Conservation (phyloP, 2,329 filamentous ascomycete genomes). For the Eutypa lata region DNA sequence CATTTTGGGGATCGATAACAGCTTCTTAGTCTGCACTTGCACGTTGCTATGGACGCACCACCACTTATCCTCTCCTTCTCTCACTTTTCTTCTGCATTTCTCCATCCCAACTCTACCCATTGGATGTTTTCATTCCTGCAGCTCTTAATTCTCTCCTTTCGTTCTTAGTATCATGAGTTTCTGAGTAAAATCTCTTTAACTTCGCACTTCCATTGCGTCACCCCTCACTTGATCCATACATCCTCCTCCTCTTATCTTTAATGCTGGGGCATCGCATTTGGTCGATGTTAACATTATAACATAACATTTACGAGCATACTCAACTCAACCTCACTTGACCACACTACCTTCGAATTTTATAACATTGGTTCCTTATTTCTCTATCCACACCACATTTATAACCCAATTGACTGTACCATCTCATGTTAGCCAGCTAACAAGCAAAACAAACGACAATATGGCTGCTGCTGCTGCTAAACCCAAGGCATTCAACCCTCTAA, state of each 20-base stretch:
- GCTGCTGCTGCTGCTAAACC: constrained; percentile 52
- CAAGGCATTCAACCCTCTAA: constrained; percentile 51
- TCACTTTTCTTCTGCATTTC: background rate
- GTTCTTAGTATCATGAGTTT: background rate
- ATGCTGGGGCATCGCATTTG: background rate
- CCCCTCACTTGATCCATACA: background rate
- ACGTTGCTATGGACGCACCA: background rate
- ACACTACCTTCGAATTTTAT: background rate
- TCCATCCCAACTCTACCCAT: background rate
- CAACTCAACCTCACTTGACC: background rate
- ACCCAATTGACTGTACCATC: background rate
- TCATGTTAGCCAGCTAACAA: constrained; percentile 2
- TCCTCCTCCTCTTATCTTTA: background rate
- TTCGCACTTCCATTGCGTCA: background rate
- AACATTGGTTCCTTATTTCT: background rate
- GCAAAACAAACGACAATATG: constrained; percentile 35
- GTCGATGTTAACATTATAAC: constrained; percentile 1
- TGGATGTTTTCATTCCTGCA: background rate
- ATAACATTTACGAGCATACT: background rate
- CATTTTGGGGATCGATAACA: background rate
- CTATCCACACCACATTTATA: background rate
- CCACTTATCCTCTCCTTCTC: background rate
- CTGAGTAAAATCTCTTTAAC: too few species aligned
- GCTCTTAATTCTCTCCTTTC: background rate
- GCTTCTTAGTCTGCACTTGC: background rate